phyloP scores from a whole-genome alignment of 495 filamentous ascomycete genomes.

The Penicillium verhagenii region DNA sequence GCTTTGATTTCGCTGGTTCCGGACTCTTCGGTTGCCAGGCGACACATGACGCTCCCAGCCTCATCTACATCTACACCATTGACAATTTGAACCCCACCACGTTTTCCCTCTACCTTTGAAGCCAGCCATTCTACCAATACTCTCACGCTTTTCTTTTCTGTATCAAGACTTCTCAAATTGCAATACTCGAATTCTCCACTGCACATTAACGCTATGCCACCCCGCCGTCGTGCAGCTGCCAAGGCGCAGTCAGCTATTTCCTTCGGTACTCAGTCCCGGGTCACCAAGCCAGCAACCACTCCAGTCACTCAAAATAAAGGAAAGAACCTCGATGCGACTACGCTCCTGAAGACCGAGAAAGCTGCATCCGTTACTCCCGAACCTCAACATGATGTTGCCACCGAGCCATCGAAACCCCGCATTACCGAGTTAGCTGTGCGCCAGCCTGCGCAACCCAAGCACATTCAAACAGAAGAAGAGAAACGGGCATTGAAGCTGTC shows the following conservation, averaged over 20 bases:
- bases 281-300: conserved; percentile 65
- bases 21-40: neutral
- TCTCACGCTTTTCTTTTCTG: too few species aligned
- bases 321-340: conserved; percentile 40
- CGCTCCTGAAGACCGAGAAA: conserved; percentile 34
- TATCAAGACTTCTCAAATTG: too few species aligned
- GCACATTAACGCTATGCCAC: conserved; percentile 56
- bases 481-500: conserved; percentile 57
- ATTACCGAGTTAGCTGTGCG: conserved; percentile 50
- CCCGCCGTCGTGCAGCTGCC: conserved; percentile 59
- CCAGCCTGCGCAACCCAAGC: conserved; percentile 37
- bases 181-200: neutral
- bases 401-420: conserved; percentile 35
- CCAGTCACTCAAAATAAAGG: conserved; percentile 49
- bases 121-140: too few species aligned
- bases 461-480: conserved; percentile 50
- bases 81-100: too few species aligned
- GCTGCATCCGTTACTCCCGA: conserved; percentile 26
- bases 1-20: neutral
- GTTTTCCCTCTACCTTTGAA: too few species aligned
- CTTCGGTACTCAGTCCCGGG: conserved; percentile 64
- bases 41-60: neutral
- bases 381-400: conserved; percentile 22
- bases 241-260: conserved; percentile 69
- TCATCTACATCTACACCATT: neutral